phyloP scores from a whole-genome alignment of 345 rosid species.

The Streptanthus diversifolius region DNA sequence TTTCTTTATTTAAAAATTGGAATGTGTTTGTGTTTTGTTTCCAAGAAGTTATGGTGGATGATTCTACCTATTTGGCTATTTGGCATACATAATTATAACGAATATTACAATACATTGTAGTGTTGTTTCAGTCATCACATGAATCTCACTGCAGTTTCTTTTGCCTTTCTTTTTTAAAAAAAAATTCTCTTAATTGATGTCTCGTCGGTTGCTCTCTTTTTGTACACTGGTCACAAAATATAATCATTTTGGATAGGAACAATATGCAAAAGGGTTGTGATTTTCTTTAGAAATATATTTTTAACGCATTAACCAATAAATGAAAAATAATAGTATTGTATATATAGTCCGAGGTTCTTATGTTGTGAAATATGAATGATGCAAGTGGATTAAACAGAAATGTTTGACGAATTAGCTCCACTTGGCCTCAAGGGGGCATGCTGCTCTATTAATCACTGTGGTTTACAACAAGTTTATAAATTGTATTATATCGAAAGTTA shows the following conservation, averaged over 20 bases:
- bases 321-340: not conserved
- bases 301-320: not conserved
- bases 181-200: not conserved
- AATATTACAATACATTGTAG: not conserved
- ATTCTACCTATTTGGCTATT: not conserved
- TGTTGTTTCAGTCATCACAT: not conserved
- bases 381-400: too few relatives aligned
- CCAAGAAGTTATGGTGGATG: conserved; percentile 31
- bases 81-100: not conserved
- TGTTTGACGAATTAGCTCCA: not conserved
- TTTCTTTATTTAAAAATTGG: not conserved
- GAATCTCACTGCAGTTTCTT: not conserved
- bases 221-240: not conserved
- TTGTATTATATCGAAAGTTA: too few relatives aligned
- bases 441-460: not conserved
- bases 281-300: not conserved
- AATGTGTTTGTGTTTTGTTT: conserved; percentile 12
- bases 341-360: not conserved
- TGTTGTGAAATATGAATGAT: not conserved
- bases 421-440: not conserved
- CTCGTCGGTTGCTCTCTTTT: not conserved
- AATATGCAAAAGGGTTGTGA: not conserved
- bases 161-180: not conserved
- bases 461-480: not conserved
- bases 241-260: not conserved